phyloP scores from a whole-genome alignment of 2,329 filamentous ascomycete genomes.

The Metarhizium album region DNA sequence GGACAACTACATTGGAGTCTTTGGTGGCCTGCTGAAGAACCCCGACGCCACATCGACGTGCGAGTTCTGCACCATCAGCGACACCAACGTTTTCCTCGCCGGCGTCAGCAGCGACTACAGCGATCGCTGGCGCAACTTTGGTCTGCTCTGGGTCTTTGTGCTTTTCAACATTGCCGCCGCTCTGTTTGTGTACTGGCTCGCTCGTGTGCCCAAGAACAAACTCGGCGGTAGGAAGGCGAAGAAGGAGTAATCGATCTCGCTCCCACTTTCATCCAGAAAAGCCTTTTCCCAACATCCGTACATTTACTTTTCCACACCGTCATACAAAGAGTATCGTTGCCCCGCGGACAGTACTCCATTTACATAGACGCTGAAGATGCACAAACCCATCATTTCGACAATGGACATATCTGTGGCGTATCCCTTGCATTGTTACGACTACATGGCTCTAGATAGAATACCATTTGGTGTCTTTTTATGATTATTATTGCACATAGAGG shows the following conservation, averaged over 20 bases:
- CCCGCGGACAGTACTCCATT: not conserved
- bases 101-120: slow-evolving; percentile 39
- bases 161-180: slow-evolving; percentile 47
- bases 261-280: not conserved
- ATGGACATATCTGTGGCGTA: too few species aligned
- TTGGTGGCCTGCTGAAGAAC: slow-evolving; percentile 46
- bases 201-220: slow-evolving; percentile 37
- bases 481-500: not conserved
- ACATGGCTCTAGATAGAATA: not conserved
- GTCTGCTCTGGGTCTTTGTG: slow-evolving; percentile 49
- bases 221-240: slow-evolving; percentile 23
- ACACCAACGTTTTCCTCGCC: slow-evolving; percentile 42
- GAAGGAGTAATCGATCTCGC: slow-evolving; percentile 10
- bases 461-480: not conserved
- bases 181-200: slow-evolving; percentile 45
- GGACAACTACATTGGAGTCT: slow-evolving; percentile 30
- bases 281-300: not conserved
- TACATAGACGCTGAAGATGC: not conserved
- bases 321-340: not conserved
- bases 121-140: slow-evolving; percentile 59
- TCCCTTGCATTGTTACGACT: too few species aligned
- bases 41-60: slow-evolving; percentile 36
- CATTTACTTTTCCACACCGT: not conserved
- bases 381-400: too few species aligned
- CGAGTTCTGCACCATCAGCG: slow-evolving; percentile 39